Conservation (phyloP, 768 basidiomycete genomes). For the Panus rudis region DNA sequence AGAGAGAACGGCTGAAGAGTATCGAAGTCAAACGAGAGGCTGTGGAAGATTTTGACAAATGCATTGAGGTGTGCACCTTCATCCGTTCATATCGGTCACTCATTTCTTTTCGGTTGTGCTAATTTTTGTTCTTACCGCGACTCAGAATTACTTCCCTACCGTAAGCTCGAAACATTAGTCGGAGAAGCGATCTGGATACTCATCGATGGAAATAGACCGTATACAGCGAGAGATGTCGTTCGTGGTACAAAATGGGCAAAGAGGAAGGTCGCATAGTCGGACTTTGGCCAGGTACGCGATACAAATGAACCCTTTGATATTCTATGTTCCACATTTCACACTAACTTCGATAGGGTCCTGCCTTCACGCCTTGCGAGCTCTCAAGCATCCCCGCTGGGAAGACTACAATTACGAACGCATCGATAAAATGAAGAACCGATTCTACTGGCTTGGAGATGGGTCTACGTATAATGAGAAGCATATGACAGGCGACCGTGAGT, state of each 20-base stretch:
- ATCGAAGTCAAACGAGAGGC: conserved; percentile 57
- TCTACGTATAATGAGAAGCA: conserved; percentile 46
- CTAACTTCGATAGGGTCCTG: conserved; percentile 35
- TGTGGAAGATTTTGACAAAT: conserved; percentile 54
- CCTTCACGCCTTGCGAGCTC: conserved; percentile 40
- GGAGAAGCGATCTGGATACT: no score
- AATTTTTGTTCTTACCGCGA: conserved; percentile 3
- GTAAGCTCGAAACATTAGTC: no score
- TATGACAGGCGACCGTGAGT: conserved; percentile 29
- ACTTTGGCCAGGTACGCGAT: conserved; percentile 48
- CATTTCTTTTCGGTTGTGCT: neutral
- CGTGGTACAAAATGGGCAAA: conserved; percentile 60
- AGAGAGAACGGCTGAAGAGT: conserved; percentile 54
- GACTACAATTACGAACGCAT: conserved; percentile 48
- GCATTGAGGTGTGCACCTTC: conserved; percentile 48
- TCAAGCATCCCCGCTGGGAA: conserved; percentile 57
- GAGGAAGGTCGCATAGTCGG: conserved; percentile 51
- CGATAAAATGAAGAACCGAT: conserved; percentile 37
- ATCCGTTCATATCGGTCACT: no score
- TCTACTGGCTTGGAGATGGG: conserved; percentile 58
- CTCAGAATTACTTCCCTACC: conserved; percentile 39
- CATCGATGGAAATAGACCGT: no score
- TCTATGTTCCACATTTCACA: neutral
- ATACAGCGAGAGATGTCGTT: conserved; percentile 48
- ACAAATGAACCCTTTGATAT: no score